These are phyloP conservation scores for Cornus florida DNA, from an alignment of 148 eudicot species.

Conservation along the genomic window DNA sequence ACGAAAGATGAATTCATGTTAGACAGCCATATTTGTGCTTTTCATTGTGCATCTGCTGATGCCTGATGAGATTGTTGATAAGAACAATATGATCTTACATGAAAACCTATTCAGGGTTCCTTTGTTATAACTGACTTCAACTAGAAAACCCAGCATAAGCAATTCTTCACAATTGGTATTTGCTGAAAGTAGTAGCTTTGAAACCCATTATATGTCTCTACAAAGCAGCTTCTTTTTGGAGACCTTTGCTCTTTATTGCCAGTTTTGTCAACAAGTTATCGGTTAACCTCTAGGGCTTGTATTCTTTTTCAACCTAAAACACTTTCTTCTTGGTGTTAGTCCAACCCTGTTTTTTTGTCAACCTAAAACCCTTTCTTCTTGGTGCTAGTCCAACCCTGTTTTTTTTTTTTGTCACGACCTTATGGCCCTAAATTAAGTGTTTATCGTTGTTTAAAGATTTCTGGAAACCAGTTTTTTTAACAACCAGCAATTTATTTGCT, in stretches of 20 bases:
- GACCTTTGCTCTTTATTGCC: neutral
- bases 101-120: neutral
- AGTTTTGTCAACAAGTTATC: neutral
- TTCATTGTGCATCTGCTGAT: neutral
- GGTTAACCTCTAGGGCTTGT: neutral
- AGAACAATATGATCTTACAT: neutral
- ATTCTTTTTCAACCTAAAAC: neutral
- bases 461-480: neutral
- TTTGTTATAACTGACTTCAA: neutral
- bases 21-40: neutral
- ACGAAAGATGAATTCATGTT: too few relatives aligned
- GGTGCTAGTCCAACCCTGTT: too few relatives aligned
- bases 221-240: neutral
- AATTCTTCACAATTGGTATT: neutral
- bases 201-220: neutral
- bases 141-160: neutral
- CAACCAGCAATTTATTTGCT: too few relatives aligned
- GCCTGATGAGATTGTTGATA: too few relatives aligned
- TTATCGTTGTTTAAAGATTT: neutral
- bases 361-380: too few relatives aligned
- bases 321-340: too few relatives aligned
- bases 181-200: neutral
- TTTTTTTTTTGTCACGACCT: too few relatives aligned
- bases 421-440: neutral
- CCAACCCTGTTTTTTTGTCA: neutral